Base-by-base conservation (phyloP, 495 filamentous ascomycete species). In the Talaromyces borbonicus region DNA sequence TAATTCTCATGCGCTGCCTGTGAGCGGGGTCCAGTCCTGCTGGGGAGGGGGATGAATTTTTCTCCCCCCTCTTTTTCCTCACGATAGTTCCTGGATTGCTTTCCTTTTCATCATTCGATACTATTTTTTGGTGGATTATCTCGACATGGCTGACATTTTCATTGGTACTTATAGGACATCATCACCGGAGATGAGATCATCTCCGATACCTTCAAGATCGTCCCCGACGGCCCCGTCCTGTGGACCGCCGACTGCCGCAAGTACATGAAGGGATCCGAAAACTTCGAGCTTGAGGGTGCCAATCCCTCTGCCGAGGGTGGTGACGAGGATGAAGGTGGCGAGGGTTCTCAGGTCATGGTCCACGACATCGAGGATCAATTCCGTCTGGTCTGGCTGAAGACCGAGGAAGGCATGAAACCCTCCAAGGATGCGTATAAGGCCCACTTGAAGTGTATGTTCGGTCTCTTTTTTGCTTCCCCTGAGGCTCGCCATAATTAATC, bases 291-390 rank as follows among this genome's bases (percentile, higher is more conserved):
- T 58, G 95, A 80, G 60, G 92, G 92, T 65, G 93, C 88, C 71
- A 98, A 97, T 71, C 85, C 92, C 49, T 97, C 92, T 49, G 89
- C 92, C 51, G 92, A 97, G 72, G 92, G 82, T 56, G 81, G 62
- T 44, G 87, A 81, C 18, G 90, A 90, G 29, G 89, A 90, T 18
- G 90, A 90, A 46, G 58, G 58, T 47, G 62, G 67, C 47, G 62
- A 83, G 63, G 61, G 58, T 43, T 63, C 56, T 49, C 16, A 54
- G 46, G 50, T 56, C 50, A 79, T 79, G 67, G 93, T 97, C 70
- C 93, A 94, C 77, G 90, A 98, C 66, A 78, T 97, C 53, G 79
- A 94, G 62, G 72, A 95, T 73, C 85, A 84, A 49, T 96, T 96
- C 82, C 87, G 87, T 54, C 75, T 96, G 42, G 74, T 79, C 62